Percentiles rank a stretch among this genome's conserved stretches.
Evolutionary conservation across 2,329 filamentous ascomycete genomes (phyloP).

Genomic region (Delphinella strobiligena): DNA sequence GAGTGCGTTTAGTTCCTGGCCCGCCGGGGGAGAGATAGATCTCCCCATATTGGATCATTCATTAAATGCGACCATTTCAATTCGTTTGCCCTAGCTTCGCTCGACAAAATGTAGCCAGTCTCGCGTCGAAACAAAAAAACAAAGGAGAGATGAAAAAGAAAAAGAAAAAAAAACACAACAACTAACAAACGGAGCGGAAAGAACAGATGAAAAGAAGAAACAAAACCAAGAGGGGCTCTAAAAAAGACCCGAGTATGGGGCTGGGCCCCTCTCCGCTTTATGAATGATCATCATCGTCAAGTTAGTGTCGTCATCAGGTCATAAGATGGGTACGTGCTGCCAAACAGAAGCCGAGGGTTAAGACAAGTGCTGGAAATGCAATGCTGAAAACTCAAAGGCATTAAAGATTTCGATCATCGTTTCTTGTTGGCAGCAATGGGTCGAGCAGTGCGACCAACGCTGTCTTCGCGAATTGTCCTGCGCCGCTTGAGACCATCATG

Average conservation of each 20-base stretch:
- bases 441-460: slow-evolving; percentile 4
- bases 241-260: too few relatives aligned
- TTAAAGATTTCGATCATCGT: neutral
- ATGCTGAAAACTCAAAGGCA: slow-evolving; percentile 1
- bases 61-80: too few relatives aligned
- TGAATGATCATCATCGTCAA: slow-evolving; percentile 10
- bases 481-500: slow-evolving; percentile 57
- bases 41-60: too few relatives aligned
- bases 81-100: too few relatives aligned
- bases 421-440: slow-evolving; percentile 3
- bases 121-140: neutral
- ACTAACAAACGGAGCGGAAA: neutral
- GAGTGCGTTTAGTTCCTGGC: too few relatives aligned
- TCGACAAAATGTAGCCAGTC: too few relatives aligned
- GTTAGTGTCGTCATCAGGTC: slow-evolving; percentile 10
- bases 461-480: slow-evolving; percentile 9
- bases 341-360: slow-evolving; percentile 1
- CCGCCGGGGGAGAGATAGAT: too few relatives aligned
- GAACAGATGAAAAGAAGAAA: slow-evolving; percentile 2
- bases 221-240: too few relatives aligned
- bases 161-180: neutral
- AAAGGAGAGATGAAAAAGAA: neutral
- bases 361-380: slow-evolving; percentile 1
- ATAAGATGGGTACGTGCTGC: slow-evolving; percentile 5
- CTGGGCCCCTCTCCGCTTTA: slow-evolving; percentile 6